Percentiles rank a stretch among this genome's conserved stretches.
phyloP scores from a whole-genome alignment of 805 yeast species.

The Zygosaccharomyces siamensis region DNA sequence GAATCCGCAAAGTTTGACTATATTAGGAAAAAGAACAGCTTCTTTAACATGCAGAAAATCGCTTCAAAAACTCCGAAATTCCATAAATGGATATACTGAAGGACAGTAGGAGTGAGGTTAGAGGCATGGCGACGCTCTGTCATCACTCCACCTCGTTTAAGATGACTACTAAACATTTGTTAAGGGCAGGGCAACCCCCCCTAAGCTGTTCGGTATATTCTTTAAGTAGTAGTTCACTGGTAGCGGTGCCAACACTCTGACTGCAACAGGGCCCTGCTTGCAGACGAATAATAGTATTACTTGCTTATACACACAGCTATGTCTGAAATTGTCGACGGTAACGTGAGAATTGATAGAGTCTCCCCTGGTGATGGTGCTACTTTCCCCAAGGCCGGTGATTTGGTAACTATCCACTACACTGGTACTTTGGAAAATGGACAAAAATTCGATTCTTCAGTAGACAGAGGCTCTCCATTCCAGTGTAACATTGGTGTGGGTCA shows the following conservation, averaged over 20 bases:
- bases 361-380: slow-evolving; percentile 73
- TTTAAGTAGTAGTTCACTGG: no score
- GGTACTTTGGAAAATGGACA: slow-evolving; percentile 95
- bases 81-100: neutral
- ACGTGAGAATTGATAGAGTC: slow-evolving; percentile 36
- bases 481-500: slow-evolving; percentile 93
- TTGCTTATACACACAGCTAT: slow-evolving; percentile 11
- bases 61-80: neutral
- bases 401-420: slow-evolving; percentile 89
- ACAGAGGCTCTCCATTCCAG: slow-evolving; percentile 93
- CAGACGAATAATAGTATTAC: no score
- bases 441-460: slow-evolving; percentile 92
- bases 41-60: neutral
- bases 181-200: no score
- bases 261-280: no score
- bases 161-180: no score
- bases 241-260: no score
- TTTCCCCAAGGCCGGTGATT: slow-evolving; percentile 84
- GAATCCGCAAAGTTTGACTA: neutral
- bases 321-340: slow-evolving; percentile 39
- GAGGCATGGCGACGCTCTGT: no score
- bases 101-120: no score
- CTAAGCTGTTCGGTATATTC: no score
- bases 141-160: no score
- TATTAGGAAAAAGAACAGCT: neutral